Evolutionary conservation across 805 yeast species (phyloP).

Genomic region (Lachancea nothofagi): DNA sequence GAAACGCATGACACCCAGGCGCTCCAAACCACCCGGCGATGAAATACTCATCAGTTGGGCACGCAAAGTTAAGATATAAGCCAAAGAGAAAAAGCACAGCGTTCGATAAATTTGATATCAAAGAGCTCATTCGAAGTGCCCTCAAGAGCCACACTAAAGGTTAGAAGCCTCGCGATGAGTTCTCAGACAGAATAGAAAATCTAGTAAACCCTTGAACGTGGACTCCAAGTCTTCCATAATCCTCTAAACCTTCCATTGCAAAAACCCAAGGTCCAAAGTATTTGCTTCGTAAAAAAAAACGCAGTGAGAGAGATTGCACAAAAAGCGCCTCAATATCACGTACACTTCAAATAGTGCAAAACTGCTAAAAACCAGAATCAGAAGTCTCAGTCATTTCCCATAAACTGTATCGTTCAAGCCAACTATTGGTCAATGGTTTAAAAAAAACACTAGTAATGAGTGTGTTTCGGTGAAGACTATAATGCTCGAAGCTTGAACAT

Average conservation of each 20-base stretch:
- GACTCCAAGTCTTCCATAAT: not conserved
- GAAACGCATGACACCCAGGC: constrained; percentile 21
- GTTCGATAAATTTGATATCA: not conserved
- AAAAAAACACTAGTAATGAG: not conserved
- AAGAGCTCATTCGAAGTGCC: too few species aligned
- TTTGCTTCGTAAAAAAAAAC: not conserved
- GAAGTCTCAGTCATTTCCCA: not conserved
- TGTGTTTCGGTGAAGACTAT: too few species aligned
- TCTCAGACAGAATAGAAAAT: too few species aligned
- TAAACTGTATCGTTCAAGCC: not conserved
- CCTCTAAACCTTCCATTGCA: not conserved
- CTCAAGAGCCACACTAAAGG: too few species aligned
- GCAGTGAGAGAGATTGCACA: constrained; percentile 3
- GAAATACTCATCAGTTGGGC: constrained; percentile 12
- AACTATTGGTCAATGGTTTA: constrained; percentile 4
- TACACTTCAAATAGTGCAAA: not conserved
- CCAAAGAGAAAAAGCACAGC: not conserved
- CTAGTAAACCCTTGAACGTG: too few species aligned
- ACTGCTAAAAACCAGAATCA: not conserved
- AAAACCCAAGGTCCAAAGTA: not conserved
- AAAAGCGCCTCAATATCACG: not conserved
- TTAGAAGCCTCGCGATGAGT: too few species aligned
- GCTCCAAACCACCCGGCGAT: constrained; percentile 9
- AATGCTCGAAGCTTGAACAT: not conserved
- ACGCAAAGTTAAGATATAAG: not conserved